Evolutionary conservation across 2,329 filamentous ascomycete genomes (phyloP).

Genomic region (Diplodia seriata): DNA sequence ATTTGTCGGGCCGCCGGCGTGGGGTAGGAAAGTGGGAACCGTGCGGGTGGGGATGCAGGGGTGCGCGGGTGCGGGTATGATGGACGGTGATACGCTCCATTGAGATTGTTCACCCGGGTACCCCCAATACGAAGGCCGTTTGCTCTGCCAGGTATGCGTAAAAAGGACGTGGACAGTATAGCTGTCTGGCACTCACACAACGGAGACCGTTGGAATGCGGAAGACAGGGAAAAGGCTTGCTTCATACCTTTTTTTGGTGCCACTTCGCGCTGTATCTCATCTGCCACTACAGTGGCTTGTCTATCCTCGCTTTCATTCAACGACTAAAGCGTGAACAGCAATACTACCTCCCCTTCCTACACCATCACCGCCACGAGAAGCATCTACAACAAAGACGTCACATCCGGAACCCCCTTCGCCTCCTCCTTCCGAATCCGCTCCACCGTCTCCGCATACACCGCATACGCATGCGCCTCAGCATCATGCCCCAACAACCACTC

Average conservation of each 20-base stretch:
- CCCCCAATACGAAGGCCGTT: no score
- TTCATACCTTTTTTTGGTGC: no score
- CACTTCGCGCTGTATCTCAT: no score
- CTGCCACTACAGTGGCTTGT: no score
- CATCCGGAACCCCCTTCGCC: conserved; percentile 11
- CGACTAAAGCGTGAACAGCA: no score
- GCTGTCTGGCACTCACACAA: no score
- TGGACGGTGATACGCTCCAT: background rate
- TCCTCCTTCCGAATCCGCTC: conserved; percentile 32
- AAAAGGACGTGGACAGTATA: no score
- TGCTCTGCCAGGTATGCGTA: no score
- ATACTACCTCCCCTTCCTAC: background rate
- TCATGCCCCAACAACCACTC: conserved; percentile 44
- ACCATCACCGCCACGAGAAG: background rate
- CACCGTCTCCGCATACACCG: conserved; percentile 41
- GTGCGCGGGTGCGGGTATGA: background rate
- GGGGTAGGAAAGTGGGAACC: conserved; percentile 1
- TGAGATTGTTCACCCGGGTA: background rate
- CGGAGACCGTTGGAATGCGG: no score
- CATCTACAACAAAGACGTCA: conserved; percentile 10
- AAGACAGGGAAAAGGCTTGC: no score
- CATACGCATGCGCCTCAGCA: conserved; percentile 43
- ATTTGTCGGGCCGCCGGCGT: background rate
- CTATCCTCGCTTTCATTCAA: no score
- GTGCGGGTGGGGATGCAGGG: background rate